Evolutionary conservation across 179 eudicot genomes (phyloP), one percentile per base, ranked within the genome.

Genomic region (Spergularia azorica): DNA sequence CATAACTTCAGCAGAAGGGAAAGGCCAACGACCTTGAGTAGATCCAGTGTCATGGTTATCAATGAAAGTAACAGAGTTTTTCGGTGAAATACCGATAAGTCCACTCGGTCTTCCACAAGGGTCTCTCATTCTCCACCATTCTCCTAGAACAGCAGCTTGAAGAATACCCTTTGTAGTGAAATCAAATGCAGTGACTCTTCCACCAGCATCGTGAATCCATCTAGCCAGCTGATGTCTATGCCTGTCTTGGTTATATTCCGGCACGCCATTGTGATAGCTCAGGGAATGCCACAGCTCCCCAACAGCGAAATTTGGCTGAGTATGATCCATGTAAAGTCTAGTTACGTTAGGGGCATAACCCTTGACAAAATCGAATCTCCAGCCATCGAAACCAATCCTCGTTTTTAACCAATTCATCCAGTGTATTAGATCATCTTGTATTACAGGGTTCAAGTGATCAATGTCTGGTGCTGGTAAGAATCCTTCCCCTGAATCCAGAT

Each of bases 11-110:
- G n/a, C 52, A 56, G 15, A 13, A 4, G 74, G 74, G 39, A 71
- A 71, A 9, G 74, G 8, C 74, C 74, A 71, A 3, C 57, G n/a
- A 41, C 57, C 50, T 9, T 71, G 74, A 1, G 74, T 71, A 9
- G 74, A 71, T 16, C 74, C 74, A 36, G 74, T 56, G n/a, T 71
- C 74, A 16, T 71, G 74, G 57, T 71, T 71, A 71, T 71, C 74
- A 16, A 71, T 36, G 39, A 71, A 71, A 56, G 74, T 71, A 8
- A 71, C 63, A 0, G 74, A 63, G 4, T 71, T 56, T 3, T 56
- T 57, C 0, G 74, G 74, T 63, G 39, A 32, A 55, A 38, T 71
- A 3, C 74, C 74, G 16, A 71, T 71, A 16, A 71, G 57, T 0
- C 74, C 74, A 39, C 51, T 71, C 0, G 74, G 74, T 14, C 52